phyloP scores from a whole-genome alignment of 495 filamentous ascomycete genomes.

The Sabuloglossum arenarium region DNA sequence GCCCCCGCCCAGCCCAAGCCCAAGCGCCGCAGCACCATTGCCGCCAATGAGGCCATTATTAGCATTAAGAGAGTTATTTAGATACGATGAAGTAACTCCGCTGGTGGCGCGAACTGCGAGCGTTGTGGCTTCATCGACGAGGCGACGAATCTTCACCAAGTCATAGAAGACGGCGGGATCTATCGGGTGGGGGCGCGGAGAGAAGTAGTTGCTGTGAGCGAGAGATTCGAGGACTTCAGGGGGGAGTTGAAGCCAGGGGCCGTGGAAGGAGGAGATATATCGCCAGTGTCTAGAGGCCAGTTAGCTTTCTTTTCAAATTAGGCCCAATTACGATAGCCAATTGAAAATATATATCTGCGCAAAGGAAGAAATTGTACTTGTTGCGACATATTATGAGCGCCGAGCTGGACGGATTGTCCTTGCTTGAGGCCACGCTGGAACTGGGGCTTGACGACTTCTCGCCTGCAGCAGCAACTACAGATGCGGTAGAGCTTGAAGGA shows the following conservation, averaged over 20 bases:
- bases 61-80: slow-evolving; percentile 28
- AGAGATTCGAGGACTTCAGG: slow-evolving; percentile 58
- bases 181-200: slow-evolving; percentile 51
- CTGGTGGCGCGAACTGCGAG: slow-evolving; percentile 55
- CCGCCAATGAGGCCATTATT: slow-evolving; percentile 30
- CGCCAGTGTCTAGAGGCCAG: slow-evolving; percentile 42
- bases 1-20: slow-evolving; percentile 35
- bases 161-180: slow-evolving; percentile 69
- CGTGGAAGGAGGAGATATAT: slow-evolving; percentile 68
- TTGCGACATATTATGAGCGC: slow-evolving; percentile 51
- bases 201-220: slow-evolving; percentile 56
- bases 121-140: slow-evolving; percentile 57
- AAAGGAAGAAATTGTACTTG: slow-evolving; percentile 25
- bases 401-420: slow-evolving; percentile 23
- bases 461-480: slow-evolving; percentile 5
- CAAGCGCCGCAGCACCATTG: slow-evolving; percentile 32
- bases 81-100: slow-evolving; percentile 37
- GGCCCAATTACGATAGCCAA: not conserved
- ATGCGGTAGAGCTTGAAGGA: slow-evolving; percentile 10
- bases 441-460: slow-evolving; percentile 12
- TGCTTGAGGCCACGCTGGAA: not conserved
- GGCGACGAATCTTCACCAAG: slow-evolving; percentile 53
- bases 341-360: slow-evolving; percentile 9
- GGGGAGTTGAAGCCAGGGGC: slow-evolving; percentile 73
- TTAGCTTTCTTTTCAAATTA: not conserved